phyloP scores from a whole-genome alignment of 2,329 filamentous ascomycete genomes.

The Aspergillus tubingensis region DNA sequence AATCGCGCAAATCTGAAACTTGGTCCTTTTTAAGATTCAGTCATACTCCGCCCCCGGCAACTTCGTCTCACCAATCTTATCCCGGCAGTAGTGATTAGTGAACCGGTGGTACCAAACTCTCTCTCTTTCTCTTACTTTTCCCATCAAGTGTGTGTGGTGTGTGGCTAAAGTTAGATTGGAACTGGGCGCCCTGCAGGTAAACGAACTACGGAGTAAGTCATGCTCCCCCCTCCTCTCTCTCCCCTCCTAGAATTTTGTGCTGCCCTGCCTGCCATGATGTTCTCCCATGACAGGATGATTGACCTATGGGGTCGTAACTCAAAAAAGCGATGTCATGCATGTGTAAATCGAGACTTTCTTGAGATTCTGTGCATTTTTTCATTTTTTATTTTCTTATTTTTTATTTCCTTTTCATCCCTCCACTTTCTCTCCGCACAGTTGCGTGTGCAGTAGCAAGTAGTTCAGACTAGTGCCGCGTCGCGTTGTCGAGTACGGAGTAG shows the following conservation, averaged over 20 bases:
- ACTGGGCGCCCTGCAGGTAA: not conserved
- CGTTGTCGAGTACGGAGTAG: not conserved
- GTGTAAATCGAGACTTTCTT: not conserved
- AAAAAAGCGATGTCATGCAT: not conserved
- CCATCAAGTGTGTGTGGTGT: too few relatives aligned
- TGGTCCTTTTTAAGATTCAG: not conserved
- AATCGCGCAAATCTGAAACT: not conserved
- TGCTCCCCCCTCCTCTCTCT: not conserved
- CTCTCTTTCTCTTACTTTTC: not conserved
- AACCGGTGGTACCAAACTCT: not conserved
- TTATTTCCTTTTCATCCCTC: too few relatives aligned
- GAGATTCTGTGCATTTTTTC: not conserved
- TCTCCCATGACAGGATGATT: too few relatives aligned
- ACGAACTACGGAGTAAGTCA: not conserved
- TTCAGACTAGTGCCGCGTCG: not conserved
- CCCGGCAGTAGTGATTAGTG: not conserved
- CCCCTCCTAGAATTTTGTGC: too few relatives aligned
- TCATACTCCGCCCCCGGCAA: not conserved
- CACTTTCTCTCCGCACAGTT: conserved; percentile 7
- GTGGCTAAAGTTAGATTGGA: not conserved
- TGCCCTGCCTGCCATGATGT: too few relatives aligned
- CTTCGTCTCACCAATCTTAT: not conserved
- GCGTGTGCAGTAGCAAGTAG: conserved; percentile 6
- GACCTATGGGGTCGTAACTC: too few relatives aligned
- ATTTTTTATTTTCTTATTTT: not conserved